Base-by-base conservation (phyloP, 2,329 filamentous ascomycete species). In the Botryotinia globosa region DNA sequence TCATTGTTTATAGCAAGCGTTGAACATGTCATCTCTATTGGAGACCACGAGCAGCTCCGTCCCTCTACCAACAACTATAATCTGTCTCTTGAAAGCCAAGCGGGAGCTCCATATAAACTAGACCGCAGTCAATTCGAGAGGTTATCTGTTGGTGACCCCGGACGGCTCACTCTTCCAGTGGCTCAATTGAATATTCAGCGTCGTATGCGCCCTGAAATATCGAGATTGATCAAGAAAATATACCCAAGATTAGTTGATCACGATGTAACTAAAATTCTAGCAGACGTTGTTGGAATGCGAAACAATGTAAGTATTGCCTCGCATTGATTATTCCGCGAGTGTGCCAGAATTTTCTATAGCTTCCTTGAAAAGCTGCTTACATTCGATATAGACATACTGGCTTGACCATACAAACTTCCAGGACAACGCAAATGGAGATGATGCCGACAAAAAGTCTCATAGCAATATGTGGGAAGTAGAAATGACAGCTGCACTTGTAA, bases 401-500 rank as follows among this genome's bases (percentile, higher is more conserved):
- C 73, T 80, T 29, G 75, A 80, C 48, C 78, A 79, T 39, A 32
- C 74, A 10, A 74, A 77, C 25, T 7, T 72, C 2, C 76, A 80
- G 54, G 77, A 78, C 14, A 64, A 44, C 0, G 25, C 51, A n/a
- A 63, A 66, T 22, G 59, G 44, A 5, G 73, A 77, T n/a, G 48
- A 51, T 25, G 48, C 48, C 25, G 48, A 51, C 48, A 51, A 51
- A 51, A 44, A 59, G 56, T 77, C 76, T 18, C 69, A 73, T 20
- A 77, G 74, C 29, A 91, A 92, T 72, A 68, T 77, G 0, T 90
- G 83, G 78, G 92, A 94, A 77, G 83, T 91, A 0, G 83, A 88
- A 0, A 90, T 94, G 88, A 86, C 87, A 0, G 82, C 84, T 10
- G 85, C 87, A 0, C 80, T 94, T 0, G 88, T 93, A 0, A 85